Conservation (phyloP, 2,329 filamentous ascomycete species). For the Escovopsis sp. region DNA sequence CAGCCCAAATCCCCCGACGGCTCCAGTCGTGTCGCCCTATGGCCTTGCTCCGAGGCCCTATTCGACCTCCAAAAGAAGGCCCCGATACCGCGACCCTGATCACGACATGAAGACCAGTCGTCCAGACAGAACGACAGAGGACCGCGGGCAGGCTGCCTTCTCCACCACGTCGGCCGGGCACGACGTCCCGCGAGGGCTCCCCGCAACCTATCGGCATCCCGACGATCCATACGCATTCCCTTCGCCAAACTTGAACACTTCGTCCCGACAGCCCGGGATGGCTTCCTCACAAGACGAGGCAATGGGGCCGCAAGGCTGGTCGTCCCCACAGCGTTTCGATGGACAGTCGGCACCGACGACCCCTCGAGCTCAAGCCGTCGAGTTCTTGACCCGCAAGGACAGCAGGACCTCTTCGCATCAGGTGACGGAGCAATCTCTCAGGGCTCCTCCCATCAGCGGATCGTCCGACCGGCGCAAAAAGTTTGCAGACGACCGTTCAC, state of each 20-base stretch:
- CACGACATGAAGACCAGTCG: constrained; percentile 3
- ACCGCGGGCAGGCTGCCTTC: constrained; percentile 19
- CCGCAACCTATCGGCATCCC: constrained; percentile 40
- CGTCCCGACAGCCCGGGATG: constrained; percentile 1
- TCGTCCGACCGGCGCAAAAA: constrained; percentile 34
- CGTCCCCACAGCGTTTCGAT: constrained; percentile 9
- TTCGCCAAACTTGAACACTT: constrained; percentile 5
- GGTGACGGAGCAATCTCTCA: constrained; percentile 18
- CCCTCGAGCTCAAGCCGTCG: constrained; percentile 8
- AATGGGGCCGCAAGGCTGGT: constrained; percentile 14
- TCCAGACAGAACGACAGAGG: constrained; percentile 16
- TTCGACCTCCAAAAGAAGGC: constrained; percentile 33
- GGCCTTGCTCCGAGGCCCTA: constrained; percentile 45
- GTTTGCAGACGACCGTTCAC: constrained; percentile 72
- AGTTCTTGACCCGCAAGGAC: constrained; percentile 11
- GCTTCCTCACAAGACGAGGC: constrained; percentile 7
- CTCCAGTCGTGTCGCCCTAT: constrained; percentile 33
- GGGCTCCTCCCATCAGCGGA: constrained; percentile 23
- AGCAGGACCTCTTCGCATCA: constrained; percentile 10
- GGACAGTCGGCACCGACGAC: not conserved
- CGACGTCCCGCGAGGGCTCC: constrained; percentile 45
- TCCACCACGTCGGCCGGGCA: constrained; percentile 37
- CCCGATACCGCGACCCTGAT: constrained; percentile 21
- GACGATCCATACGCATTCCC: constrained; percentile 14
- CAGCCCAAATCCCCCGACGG: constrained; percentile 41